Conservation (phyloP, 805 yeast genomes). For the Saccharomycopsis javanensis region DNA sequence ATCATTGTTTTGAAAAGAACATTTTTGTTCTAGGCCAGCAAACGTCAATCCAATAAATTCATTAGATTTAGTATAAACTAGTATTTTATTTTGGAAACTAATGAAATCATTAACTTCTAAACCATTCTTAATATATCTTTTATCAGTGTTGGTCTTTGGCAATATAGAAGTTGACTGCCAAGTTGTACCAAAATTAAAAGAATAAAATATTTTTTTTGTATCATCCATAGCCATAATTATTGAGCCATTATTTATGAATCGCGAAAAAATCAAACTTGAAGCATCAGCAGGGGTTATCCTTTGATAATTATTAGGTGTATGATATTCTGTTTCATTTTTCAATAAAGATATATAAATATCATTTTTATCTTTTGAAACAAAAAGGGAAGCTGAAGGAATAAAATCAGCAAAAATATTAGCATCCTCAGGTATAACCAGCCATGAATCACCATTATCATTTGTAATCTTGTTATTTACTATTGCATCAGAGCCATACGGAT, state of each 20-base stretch:
- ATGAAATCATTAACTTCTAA: neutral
- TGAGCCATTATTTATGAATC: slow-evolving; percentile 72
- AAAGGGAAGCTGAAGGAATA: neutral
- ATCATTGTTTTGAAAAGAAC: neutral
- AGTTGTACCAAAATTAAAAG: slow-evolving; percentile 65
- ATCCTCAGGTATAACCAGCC: slow-evolving; percentile 19
- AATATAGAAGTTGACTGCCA: slow-evolving; percentile 35
- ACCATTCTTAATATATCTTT: neutral
- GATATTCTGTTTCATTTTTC: neutral
- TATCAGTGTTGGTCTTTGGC: neutral
- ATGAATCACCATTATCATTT: slow-evolving; percentile 30
- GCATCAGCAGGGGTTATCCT: neutral
- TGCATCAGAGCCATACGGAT: slow-evolving; percentile 1
- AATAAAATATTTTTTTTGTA: slow-evolving; percentile 34
- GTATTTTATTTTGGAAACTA: slow-evolving; percentile 1
- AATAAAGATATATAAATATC: neutral
- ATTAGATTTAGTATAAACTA: slow-evolving; percentile 8
- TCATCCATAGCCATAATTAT: slow-evolving; percentile 42
- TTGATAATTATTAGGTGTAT: neutral
- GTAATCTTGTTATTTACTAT: slow-evolving; percentile 27
- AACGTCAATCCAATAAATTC: neutral
- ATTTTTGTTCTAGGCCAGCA: neutral
- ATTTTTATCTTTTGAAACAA: neutral
- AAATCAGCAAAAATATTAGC: neutral
- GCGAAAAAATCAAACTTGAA: slow-evolving; percentile 26